Percentiles rank a stretch among this genome's conserved stretches.
These are phyloP conservation scores for Parathielavia appendiculata DNA, from an alignment of 495 filamentous ascomycete species.

Conservation along the genomic window DNA sequence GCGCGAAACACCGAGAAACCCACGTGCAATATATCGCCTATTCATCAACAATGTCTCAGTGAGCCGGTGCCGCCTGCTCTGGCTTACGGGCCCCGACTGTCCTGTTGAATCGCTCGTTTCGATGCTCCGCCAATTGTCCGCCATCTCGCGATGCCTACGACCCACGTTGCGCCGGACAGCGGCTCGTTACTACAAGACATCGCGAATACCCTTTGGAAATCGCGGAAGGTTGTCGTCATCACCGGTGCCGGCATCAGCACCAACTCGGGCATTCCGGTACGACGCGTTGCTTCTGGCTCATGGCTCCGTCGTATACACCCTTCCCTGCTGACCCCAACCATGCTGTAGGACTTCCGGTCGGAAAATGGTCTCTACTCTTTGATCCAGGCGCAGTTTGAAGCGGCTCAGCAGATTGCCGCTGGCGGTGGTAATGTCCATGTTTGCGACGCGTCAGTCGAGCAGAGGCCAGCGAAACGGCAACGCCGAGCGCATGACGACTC, in stretches of 20 bases:
- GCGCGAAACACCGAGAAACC: neutral
- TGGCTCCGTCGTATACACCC: neutral
- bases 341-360: slow-evolving; percentile 62
- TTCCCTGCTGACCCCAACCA: slow-evolving; percentile 28
- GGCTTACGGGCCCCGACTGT: neutral
- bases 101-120: neutral
- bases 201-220: slow-evolving; percentile 54
- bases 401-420: slow-evolving; percentile 26
- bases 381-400: slow-evolving; percentile 60
- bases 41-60: neutral
- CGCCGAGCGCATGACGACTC: slow-evolving; percentile 27
- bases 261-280: slow-evolving; percentile 66
- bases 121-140: slow-evolving; percentile 3
- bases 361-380: slow-evolving; percentile 64
- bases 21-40: neutral
- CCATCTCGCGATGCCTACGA: slow-evolving; percentile 48
- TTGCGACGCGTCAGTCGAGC: slow-evolving; percentile 18
- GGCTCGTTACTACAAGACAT: slow-evolving; percentile 54
- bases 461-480: slow-evolving; percentile 43
- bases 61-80: neutral
- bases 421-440: slow-evolving; percentile 16
- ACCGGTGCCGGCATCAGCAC: slow-evolving; percentile 70
- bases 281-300: slow-evolving; percentile 10
- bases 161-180: slow-evolving; percentile 46
- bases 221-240: slow-evolving; percentile 59